phyloP scores from a whole-genome alignment of 2,329 filamentous ascomycete species.

The Aspergillus fructus region DNA sequence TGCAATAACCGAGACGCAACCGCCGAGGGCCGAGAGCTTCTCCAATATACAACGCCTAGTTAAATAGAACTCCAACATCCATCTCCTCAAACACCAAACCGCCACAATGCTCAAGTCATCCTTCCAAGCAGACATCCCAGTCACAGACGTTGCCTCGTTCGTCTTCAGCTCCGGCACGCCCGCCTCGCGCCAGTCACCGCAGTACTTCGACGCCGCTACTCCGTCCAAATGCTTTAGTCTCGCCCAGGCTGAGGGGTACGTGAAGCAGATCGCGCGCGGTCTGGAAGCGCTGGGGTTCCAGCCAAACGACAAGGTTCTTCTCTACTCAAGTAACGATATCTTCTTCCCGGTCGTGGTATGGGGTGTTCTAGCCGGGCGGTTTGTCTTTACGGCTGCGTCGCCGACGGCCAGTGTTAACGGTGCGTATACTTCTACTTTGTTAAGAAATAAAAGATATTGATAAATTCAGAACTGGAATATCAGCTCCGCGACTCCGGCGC shows the following conservation, averaged over 20 bases:
- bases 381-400: constrained; percentile 7
- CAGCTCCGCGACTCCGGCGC: constrained; percentile 9
- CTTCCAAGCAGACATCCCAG: constrained; percentile 2
- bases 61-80: too few relatives aligned
- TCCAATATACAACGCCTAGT: too few relatives aligned
- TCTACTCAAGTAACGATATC: constrained; percentile 2
- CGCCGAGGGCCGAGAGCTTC: too few relatives aligned
- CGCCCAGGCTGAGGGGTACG: constrained; percentile 5
- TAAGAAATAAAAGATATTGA: neutral
- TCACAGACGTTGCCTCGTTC: constrained; percentile 11
- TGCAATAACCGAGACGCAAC: too few relatives aligned
- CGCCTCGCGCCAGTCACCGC: neutral
- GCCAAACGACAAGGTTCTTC: constrained; percentile 10
- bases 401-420: constrained; percentile 1
- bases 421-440: neutral
- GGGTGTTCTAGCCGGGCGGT: constrained; percentile 6
- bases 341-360: constrained; percentile 9
- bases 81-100: too few relatives aligned
- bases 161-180: constrained; percentile 1
- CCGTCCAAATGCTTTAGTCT: constrained; percentile 7
- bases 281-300: constrained; percentile 1
- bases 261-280: constrained; percentile 6
- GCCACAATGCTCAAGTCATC: neutral
- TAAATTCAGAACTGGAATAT: constrained; percentile 5
- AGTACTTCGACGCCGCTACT: constrained; percentile 9